Evolutionary conservation across 768 basidiomycete species (phyloP), one percentile per base, ranked within the genome.

Genomic region (Pulveroboletus sp.): DNA sequence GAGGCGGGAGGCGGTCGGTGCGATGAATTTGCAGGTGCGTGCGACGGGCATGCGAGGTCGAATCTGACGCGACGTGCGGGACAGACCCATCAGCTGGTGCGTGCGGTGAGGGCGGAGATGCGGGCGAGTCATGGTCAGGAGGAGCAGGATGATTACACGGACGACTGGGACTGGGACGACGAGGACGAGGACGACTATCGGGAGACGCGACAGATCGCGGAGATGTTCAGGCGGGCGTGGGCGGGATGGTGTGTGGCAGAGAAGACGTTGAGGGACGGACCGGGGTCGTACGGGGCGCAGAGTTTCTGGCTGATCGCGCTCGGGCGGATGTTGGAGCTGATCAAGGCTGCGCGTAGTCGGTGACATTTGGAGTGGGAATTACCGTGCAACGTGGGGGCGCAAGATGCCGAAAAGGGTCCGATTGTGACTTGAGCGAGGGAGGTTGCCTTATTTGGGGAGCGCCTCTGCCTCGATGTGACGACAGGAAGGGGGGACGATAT

Each of bases 261-360:
- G 52, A 62, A 58, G n/a, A n/a, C 35, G 10, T 32, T 75, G 16
- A 43, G 36, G 38, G 51, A 54, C 0, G 61, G 68, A 13, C 57
- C 62, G 14, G 50, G 22, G 4, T 43, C 43, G 39, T 78, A 70
- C 50, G 76, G 76, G 2, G 60, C 72, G 7, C 69, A 70, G 51
- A 75, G 73, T 54, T 78, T 77, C 42, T 76, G 77, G 10, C 49
- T 75, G 48, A 64, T 79, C 16, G 75, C 74, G 17, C 47, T 78
- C 54, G 71, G 72, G 11, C 56, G 64, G 22, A 67, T 78, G 56
- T 57, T 79, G 45, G 74, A 76, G 14, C 51, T 70, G 26, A 46
- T 73, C 22, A 74, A 71, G 45, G 67, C 57, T 16, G 58, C 58
- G 7, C 45, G 45, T 12, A 29, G 27, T 12, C 12, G 27, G 35